Conservation (phyloP, 1,284 basidiomycete species). For the Pseudozyma hubeiensis region DNA sequence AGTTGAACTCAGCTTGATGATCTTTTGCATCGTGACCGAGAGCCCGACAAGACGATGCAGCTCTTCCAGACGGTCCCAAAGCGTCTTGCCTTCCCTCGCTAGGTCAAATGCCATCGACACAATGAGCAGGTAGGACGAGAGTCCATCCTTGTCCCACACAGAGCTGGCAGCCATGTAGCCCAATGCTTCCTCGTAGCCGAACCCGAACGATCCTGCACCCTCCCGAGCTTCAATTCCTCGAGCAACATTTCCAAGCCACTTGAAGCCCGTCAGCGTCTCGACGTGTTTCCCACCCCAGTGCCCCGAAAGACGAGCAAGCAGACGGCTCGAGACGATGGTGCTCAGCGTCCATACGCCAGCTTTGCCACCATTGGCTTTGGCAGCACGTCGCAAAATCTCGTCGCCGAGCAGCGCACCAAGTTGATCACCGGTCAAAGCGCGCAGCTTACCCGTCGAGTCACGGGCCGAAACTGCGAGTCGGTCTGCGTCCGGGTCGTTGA, state of each 20-base stretch:
- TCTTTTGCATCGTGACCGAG: slow-evolving; percentile 55
- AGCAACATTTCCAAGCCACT: slow-evolving; percentile 62
- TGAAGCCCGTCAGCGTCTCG: slow-evolving; percentile 64
- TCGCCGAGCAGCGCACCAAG: slow-evolving; percentile 59
- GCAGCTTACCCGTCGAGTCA: slow-evolving; percentile 43
- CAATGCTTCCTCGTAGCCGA: slow-evolving; percentile 64
- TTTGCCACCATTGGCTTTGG: slow-evolving; percentile 18
- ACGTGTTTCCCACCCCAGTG: slow-evolving; percentile 46
- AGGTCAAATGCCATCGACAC: slow-evolving; percentile 55
- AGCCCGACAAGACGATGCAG: slow-evolving; percentile 55
- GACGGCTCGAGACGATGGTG: slow-evolving; percentile 58
- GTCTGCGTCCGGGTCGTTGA: slow-evolving; percentile 63
- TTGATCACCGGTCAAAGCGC: slow-evolving; percentile 59
- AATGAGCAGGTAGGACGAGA: slow-evolving; percentile 56
- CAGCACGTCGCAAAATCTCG: slow-evolving; percentile 53
- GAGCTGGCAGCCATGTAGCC: slow-evolving; percentile 59
- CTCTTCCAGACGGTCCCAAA: slow-evolving; percentile 60
- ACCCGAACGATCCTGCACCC: slow-evolving; percentile 51
- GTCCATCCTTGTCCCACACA: slow-evolving; percentile 64
- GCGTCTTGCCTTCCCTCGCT: slow-evolving; percentile 42
- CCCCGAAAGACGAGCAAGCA: slow-evolving; percentile 53
- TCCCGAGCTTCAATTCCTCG: slow-evolving; percentile 38
- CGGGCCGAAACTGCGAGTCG: slow-evolving; percentile 56
- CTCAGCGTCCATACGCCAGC: slow-evolving; percentile 45
- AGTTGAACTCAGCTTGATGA: slow-evolving; percentile 56